Conservation (phyloP, 2,329 filamentous ascomycete genomes). For the Helicocarpus griseus region DNA sequence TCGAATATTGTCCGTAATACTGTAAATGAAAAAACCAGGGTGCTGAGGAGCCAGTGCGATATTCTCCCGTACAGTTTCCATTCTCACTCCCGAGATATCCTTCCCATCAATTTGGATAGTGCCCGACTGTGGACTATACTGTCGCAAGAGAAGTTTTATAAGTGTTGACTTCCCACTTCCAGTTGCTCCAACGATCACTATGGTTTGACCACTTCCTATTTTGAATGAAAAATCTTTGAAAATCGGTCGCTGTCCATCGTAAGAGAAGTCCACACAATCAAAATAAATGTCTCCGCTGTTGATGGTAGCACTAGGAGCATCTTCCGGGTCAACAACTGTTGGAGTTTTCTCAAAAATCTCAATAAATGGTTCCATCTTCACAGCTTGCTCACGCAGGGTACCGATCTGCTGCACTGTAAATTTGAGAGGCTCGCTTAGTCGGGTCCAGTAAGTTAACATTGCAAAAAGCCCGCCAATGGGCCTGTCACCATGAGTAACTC, state of each 20-base stretch:
- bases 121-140: not conserved
- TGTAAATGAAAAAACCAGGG: not conserved
- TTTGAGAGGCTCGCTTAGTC: not conserved
- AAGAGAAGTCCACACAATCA: not conserved
- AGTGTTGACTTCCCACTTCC: constrained; percentile 1
- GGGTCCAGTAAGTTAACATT: not conserved
- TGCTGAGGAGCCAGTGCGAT: not conserved
- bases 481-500: no score
- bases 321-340: not conserved
- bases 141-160: not conserved
- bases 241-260: not conserved
- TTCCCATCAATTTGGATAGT: not conserved
- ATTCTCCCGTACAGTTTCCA: not conserved
- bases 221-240: not conserved
- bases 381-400: not conserved
- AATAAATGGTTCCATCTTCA: not conserved
- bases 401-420: not conserved
- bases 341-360: not conserved
- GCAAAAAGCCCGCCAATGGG: no score
- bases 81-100: not conserved
- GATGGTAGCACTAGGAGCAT: not conserved
- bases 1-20: not conserved
- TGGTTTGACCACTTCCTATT: not conserved
- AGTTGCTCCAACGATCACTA: not conserved
- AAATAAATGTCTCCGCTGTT: not conserved